Percentiles rank a stretch among this genome's conserved stretches.
These are phyloP conservation scores for Cladosporium sp. DNA, from an alignment of 2,329 filamentous ascomycete genomes.

Conservation along the genomic window DNA sequence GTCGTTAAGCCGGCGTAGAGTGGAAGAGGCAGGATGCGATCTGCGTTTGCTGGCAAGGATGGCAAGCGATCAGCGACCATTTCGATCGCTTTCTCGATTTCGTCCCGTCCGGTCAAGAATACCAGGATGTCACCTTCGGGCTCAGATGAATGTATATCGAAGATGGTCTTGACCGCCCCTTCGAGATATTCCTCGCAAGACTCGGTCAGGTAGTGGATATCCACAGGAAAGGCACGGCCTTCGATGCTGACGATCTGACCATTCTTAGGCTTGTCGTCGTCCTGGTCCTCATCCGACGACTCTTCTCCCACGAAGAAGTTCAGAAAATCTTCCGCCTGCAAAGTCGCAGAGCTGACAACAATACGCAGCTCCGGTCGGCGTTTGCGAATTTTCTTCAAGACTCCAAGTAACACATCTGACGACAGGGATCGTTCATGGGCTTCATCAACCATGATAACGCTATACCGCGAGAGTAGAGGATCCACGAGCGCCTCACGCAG, in stretches of 20 bases:
- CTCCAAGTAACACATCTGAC: conserved; percentile 82
- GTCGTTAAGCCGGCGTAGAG: conserved; percentile 85
- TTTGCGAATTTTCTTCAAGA: conserved; percentile 84
- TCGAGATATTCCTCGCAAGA: conserved; percentile 85
- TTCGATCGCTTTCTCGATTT: conserved; percentile 81
- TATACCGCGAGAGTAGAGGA: conserved; percentile 83
- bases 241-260: conserved; percentile 77
- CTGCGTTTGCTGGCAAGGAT: conserved; percentile 55
- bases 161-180: conserved; percentile 72
- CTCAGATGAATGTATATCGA: conserved; percentile 82
- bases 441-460: conserved; percentile 96
- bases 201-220: conserved; percentile 72
- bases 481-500: conserved; percentile 90
- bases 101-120: conserved; percentile 87
- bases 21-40: conserved; percentile 65
- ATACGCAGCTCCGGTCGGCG: conserved; percentile 77
- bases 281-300: conserved; percentile 27
- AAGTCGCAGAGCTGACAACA: conserved; percentile 86
- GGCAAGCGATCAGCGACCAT: conserved; percentile 68
- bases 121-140: conserved; percentile 80
- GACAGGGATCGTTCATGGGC: conserved; percentile 91
- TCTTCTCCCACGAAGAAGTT: conserved; percentile 62
- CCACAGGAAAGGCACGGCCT: conserved; percentile 82
- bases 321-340: conserved; percentile 83
- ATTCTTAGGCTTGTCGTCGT: conserved; percentile 1